Evolutionary conservation across 495 filamentous ascomycete genomes (phyloP), one percentile per base, ranked within the genome.

Genomic region (Penicillium steckii): DNA sequence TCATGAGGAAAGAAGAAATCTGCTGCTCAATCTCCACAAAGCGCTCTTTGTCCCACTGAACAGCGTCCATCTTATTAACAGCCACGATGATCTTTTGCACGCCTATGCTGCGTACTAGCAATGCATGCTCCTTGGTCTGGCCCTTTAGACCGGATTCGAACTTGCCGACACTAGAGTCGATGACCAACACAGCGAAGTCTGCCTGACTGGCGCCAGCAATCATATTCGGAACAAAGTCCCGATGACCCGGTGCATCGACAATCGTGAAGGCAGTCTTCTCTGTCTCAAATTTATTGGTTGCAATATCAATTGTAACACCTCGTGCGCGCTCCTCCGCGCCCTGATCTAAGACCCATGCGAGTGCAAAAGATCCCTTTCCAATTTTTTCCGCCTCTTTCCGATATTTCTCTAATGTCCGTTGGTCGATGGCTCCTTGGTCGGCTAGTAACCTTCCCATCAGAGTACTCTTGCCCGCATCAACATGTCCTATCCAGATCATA

Each of bases 211-310:
- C 91, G 0, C 94, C 94, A 3, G 92, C 95, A 62, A 98, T 97
- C 94, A 98, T 98, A 67, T 96, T 97, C 2, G 94, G 94, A 33
- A 97, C 89, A 65, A 97, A 98, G 60, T 98, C 95, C 56, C 84
- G 79, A 69, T 98, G 94, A 0, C 94, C 94, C 2, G 94, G 94
- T 1, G 94, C 90, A 69, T 98, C 94, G 3, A 98, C 79, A 42
- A 98, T 97, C 8, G 93, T 97, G 64, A 97, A 98, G 13, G 78
- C 78, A 0, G 90, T 91, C 13, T 77, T 86, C 4, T 87, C 84
- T 0, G 94, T 98, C 66, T 93, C 88, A 65, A 98, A 98, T 53
- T 89, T 84, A 70, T 94, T 92, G 21, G 85, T 92, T 30, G 95
- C 95, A 65, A 97, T 92, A 63, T 98, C 94, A 49, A 98, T 96